Evolutionary conservation across 2,329 filamentous ascomycete genomes (phyloP), one percentile per base, ranked within the genome.

Genomic region (Stachybotrys echinatus): DNA sequence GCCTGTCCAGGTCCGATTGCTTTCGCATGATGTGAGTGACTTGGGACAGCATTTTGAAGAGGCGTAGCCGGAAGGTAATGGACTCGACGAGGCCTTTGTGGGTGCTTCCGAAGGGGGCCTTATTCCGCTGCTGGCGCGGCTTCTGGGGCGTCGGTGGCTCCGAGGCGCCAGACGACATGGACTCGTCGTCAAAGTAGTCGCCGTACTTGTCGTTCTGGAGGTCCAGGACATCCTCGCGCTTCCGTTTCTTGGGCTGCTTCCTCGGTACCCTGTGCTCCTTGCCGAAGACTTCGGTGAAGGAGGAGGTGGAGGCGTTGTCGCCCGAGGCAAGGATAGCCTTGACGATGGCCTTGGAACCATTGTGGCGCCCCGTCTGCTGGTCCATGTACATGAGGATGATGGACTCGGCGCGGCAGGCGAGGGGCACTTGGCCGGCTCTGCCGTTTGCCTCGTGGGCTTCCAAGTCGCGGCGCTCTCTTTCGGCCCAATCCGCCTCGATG

Each of bases 311-410:
- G 17, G 79, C 66, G n/a, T 71, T 63, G 23, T 70, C 72, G 2
- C 84, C 87, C 56, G 87, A 83, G 0, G 86, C 83, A 48, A 90
- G 79, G 6, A 91, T 72, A 2, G 87, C 84, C 54, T 80, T 80
- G 52, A 88, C 71, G 12, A 90, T 77, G 31, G 78, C 75, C 50
- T 76, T 76, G 48, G 75, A 57, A 5, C 71, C 70, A 46, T 72
- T 61, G 54, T 75, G 72, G 52, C 75, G 73, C 43, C 75, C 64
- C 51, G 67, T 68, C 37, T 69, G 61, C 43, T 76, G 71, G 4
- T 67, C 65, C 48, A 86, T 66, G 58, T 89, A 90, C 50, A 72
- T 73, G 45, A 78, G 73, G 1, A 92, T 65, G 21, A 92, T 73
- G 22, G 82, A 83, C 14, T 80, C 67, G 18, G 66, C 61, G 17